Evolutionary conservation across 1,284 basidiomycete species (phyloP).

Genomic region (Cerioporus squamosus): DNA sequence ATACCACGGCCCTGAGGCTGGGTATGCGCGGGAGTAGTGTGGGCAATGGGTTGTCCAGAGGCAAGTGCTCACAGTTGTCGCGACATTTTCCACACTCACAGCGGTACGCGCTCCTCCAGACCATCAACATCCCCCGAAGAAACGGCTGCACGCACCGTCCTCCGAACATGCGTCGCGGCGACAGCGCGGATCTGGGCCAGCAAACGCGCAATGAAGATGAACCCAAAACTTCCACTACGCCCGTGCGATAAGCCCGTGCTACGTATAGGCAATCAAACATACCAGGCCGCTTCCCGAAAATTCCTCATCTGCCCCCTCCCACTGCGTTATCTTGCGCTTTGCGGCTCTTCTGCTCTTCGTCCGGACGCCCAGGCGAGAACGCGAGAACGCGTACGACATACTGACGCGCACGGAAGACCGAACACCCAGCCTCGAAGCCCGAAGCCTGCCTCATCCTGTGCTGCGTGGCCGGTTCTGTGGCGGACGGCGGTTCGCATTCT

Average conservation of each 20-base stretch:
- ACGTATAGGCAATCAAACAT: constrained; percentile 4
- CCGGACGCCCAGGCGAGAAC: constrained; percentile 6
- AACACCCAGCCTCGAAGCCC: too few relatives aligned
- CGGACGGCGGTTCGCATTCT: background rate
- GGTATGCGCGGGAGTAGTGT: too few relatives aligned
- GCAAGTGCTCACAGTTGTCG: background rate
- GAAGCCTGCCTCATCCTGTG: background rate
- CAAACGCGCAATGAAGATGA: background rate
- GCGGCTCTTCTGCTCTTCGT: background rate
- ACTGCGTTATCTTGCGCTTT: background rate
- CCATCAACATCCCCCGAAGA: background rate
- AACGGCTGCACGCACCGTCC: constrained; percentile 12
- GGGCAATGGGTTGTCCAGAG: too few relatives aligned
- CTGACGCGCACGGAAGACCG: background rate
- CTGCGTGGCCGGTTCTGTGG: background rate
- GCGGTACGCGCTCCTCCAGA: background rate
- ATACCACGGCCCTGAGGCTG: too few relatives aligned
- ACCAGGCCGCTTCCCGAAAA: background rate
- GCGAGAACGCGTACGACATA: background rate
- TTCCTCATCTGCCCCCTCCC: background rate
- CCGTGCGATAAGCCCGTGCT: constrained; percentile 6
- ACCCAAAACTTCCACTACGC: background rate
- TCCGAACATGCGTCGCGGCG: constrained; percentile 5
- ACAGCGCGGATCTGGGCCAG: background rate
- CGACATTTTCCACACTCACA: too few relatives aligned